Conservation (phyloP, 257 asterid genomes). For the Ilex aquifolium region DNA sequence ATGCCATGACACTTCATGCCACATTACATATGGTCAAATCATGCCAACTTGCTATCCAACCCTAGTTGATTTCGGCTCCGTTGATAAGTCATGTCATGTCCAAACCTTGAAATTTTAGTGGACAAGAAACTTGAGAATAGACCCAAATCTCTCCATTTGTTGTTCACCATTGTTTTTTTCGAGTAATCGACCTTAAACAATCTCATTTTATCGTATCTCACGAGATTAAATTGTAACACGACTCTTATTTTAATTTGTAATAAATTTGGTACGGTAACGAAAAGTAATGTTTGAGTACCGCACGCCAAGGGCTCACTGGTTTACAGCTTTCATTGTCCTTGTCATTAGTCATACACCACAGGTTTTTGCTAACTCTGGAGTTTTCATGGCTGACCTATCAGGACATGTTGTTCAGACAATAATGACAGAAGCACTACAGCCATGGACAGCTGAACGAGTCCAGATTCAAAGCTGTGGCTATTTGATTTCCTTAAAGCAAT, state of each 20-base stretch:
- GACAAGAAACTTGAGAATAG: conserved; percentile 7
- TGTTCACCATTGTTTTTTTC: no score
- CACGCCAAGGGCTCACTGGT: not conserved
- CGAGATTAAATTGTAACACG: no score
- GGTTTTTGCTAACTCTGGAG: conserved; percentile 11
- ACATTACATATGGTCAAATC: conserved; percentile 2
- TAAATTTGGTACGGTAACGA: no score
- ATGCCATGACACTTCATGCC: not conserved
- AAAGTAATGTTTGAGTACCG: no score
- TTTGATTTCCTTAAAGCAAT: conserved; percentile 10
- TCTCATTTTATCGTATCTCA: no score
- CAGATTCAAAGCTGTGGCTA: conserved; percentile 9
- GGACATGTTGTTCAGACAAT: conserved; percentile 9
- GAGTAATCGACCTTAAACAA: no score
- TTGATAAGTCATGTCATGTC: conserved; percentile 22
- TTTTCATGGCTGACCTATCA: not conserved
- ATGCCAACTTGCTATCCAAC: conserved; percentile 5
- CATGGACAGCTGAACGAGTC: conserved; percentile 19
- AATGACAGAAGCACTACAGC: conserved; percentile 6
- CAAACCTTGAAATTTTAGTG: conserved; percentile 14
- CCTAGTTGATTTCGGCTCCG: conserved; percentile 4
- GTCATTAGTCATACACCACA: not conserved
- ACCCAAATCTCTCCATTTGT: no score
- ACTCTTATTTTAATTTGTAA: no score
- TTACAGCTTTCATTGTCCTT: conserved; percentile 12